A percentile compares a stretch with the other conserved stretches of the same genome.
phyloP scores from a whole-genome alignment of 2,329 filamentous ascomycete genomes.

The Xylaria sp. region DNA sequence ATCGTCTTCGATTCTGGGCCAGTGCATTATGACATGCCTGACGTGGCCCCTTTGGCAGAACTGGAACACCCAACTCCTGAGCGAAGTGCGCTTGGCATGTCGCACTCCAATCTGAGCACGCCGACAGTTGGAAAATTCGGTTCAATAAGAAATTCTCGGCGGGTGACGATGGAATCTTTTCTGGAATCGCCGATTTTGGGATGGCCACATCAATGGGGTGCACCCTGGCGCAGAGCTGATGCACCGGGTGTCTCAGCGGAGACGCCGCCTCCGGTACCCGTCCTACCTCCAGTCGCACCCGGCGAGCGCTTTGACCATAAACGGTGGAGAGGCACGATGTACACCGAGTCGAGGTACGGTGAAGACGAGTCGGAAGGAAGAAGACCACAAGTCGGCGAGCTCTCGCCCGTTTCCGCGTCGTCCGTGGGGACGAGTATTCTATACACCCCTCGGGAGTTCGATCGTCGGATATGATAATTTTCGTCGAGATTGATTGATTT shows the following conservation, averaged over 20 bases:
- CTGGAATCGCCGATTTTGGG: slow-evolving; percentile 13
- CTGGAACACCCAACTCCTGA: not conserved
- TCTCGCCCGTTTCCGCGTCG: slow-evolving; percentile 14
- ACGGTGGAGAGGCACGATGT: slow-evolving; percentile 13
- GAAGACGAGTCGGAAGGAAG: not conserved
- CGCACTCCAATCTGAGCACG: slow-evolving; percentile 8
- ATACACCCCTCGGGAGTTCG: slow-evolving; percentile 10
- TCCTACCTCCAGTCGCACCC: slow-evolving; percentile 16
- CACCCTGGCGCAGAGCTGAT: not conserved
- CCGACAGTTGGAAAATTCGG: slow-evolving; percentile 12
- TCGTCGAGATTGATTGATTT: not conserved
- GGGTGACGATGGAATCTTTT: not conserved
- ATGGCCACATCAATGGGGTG: not conserved
- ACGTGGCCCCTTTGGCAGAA: not conserved
- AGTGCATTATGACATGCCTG: not conserved
- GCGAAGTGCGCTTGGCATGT: slow-evolving; percentile 3
- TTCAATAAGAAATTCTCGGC: slow-evolving; percentile 7
- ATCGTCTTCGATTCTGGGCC: slow-evolving; percentile 1
- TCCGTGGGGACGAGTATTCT: slow-evolving; percentile 24
- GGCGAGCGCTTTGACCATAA: slow-evolving; percentile 16
- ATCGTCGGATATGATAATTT: slow-evolving; percentile 1
- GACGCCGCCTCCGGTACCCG: slow-evolving; percentile 7
- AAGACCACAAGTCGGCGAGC: not conserved
- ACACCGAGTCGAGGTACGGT: not conserved
- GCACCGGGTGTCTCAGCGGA: not conserved